Conservation (phyloP, 805 yeast genomes). For the Wickerhamomyces rabaulensis region DNA sequence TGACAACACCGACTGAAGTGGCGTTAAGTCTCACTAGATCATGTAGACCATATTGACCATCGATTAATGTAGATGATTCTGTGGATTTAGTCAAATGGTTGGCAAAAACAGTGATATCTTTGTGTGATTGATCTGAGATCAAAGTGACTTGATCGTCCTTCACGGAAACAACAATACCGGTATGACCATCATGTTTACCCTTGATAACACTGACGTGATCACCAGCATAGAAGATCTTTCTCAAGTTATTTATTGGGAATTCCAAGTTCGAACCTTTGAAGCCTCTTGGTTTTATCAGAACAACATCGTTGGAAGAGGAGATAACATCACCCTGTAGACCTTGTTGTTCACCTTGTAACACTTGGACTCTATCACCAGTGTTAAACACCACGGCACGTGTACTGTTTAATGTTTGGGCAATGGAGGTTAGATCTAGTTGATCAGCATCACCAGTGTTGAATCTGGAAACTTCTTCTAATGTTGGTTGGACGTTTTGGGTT, state of each 20-base stretch:
- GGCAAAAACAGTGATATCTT: conserved; percentile 89
- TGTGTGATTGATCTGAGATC: conserved; percentile 81
- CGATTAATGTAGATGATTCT: conserved; percentile 73
- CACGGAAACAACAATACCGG: conserved; percentile 86
- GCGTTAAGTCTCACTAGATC: conserved; percentile 87
- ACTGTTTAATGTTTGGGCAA: conserved; percentile 80
- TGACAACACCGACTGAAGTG: conserved; percentile 81
- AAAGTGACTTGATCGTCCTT: conserved; percentile 83
- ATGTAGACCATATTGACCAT: conserved; percentile 78
- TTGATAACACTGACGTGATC: conserved; percentile 91
- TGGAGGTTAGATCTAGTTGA: conserved; percentile 78
- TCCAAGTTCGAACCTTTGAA: conserved; percentile 55
- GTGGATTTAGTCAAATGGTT: conserved; percentile 86
- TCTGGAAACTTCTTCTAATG: conserved; percentile 79
- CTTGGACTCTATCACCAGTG: conserved; percentile 92
- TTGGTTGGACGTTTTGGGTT: conserved; percentile 79
- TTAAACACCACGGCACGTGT: conserved; percentile 62
- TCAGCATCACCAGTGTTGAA: conserved; percentile 72
- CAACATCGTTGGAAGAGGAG: conserved; percentile 61
- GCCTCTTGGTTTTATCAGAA: conserved; percentile 40
- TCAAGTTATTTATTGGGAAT: conserved; percentile 72
- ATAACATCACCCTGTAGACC: conserved; percentile 80
- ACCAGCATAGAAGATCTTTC: conserved; percentile 85
- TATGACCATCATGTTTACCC: conserved; percentile 90
- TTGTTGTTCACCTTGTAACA: conserved; percentile 88